Percentiles rank a stretch among this genome's conserved stretches.
phyloP scores from a whole-genome alignment of 306 rosid genomes.

The Castanea mollissima region DNA sequence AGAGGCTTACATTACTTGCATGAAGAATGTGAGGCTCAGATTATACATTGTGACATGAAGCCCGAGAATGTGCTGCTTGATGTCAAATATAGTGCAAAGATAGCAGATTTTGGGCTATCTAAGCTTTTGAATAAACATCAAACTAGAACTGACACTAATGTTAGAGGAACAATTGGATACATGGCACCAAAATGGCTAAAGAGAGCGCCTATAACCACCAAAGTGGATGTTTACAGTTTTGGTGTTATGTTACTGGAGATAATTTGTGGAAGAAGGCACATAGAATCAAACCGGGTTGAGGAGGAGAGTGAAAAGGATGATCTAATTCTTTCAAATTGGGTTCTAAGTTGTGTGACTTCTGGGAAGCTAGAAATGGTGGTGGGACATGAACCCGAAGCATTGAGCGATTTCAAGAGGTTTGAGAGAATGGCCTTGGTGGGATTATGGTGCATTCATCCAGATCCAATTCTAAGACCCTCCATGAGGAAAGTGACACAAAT shows the following conservation, averaged over 20 bases:
- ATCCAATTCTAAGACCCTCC: too few species aligned
- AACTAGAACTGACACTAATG: conserved; percentile 30
- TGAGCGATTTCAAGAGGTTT: conserved; percentile 18
- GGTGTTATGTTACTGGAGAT: conserved; percentile 30
- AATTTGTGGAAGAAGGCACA: conserved; percentile 27
- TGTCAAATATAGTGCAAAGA: conserved; percentile 28
- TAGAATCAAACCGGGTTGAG: conserved; percentile 6
- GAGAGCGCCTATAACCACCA: conserved; percentile 26
- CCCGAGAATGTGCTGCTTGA: conserved; percentile 40
- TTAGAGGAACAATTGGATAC: conserved; percentile 36
- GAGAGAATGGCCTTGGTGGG: too few species aligned
- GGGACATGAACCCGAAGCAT: conserved; percentile 23
- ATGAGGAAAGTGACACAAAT: too few species aligned
- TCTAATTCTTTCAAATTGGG: conserved; percentile 20
- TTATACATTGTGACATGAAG: conserved; percentile 42
- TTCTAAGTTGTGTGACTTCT: conserved; percentile 12
- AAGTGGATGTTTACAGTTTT: conserved; percentile 36
- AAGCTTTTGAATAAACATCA: conserved; percentile 34
- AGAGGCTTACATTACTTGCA: conserved; percentile 34
- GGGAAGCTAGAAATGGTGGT: conserved; percentile 24
- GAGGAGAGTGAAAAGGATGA: conserved; percentile 23
- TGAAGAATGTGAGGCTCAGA: conserved; percentile 30
- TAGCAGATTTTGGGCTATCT: conserved; percentile 38
- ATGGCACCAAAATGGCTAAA: conserved; percentile 37
- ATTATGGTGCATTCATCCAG: too few species aligned